Evolutionary conservation across 371 early-diverging fungal genomes (phyloP).

Genomic region (Lichtheimia ramosa): DNA sequence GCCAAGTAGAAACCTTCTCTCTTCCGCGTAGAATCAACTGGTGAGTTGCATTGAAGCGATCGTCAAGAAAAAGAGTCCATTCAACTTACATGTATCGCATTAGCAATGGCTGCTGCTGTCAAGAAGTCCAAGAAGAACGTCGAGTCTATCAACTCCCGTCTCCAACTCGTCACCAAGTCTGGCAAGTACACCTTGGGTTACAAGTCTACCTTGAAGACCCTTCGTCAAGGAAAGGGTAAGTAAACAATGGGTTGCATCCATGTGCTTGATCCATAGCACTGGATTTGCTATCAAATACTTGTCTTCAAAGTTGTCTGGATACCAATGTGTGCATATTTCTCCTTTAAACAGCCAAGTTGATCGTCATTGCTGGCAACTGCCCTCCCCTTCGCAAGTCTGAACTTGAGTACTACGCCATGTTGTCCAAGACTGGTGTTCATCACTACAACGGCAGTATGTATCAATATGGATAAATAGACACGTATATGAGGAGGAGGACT

Average conservation of each 20-base stretch:
- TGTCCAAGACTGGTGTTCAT: conserved; percentile 99
- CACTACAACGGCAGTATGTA: conserved; percentile 91
- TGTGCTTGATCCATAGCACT: conserved; percentile 2
- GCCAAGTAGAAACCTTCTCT: too few species aligned
- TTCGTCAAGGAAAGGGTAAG: conserved; percentile 96
- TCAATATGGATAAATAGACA: background rate
- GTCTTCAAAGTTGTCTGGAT: too few species aligned
- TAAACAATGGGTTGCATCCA: conserved; percentile 7
- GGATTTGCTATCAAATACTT: conserved; percentile 4
- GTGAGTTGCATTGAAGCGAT: too few species aligned
- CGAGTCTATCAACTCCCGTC: conserved; percentile 97
- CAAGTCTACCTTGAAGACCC: conserved; percentile 96
- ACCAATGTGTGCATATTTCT: background rate
- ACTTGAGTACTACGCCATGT: conserved; percentile 99
- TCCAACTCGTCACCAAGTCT: conserved; percentile 98
- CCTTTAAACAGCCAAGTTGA: conserved; percentile 82
- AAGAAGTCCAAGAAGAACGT: conserved; percentile 76
- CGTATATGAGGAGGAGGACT: background rate
- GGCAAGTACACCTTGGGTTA: conserved; percentile 98
- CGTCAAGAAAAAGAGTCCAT: too few species aligned
- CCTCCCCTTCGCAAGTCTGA: conserved; percentile 99
- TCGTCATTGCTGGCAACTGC: conserved; percentile 98
- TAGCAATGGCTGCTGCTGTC: conserved; percentile 47
- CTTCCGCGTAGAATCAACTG: too few species aligned
- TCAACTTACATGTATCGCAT: background rate